phyloP scores from a whole-genome alignment of 352 stramenopile genomes.

The Phytophthora melonis region DNA sequence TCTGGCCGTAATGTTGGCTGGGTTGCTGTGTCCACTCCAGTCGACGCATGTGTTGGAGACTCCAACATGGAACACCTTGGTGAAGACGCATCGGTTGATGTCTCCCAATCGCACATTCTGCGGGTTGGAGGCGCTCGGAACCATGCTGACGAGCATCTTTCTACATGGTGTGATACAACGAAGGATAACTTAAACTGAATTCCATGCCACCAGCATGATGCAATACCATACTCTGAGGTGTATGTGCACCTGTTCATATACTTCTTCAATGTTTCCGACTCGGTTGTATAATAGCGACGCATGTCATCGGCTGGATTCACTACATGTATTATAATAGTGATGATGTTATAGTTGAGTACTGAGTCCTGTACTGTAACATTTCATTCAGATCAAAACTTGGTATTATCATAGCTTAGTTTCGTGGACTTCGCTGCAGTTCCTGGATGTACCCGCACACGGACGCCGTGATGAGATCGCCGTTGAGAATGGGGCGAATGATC shows the following conservation, averaged over 20 bases:
- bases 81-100: constrained; percentile 13
- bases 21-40: not conserved
- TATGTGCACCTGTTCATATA: not conserved
- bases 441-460: constrained; percentile 33
- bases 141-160: too few relatives aligned
- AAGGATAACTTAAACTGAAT: not conserved
- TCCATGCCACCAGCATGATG: not conserved
- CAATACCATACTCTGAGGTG: not conserved
- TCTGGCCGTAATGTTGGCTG: not conserved
- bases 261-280: not conserved
- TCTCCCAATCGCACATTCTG: not conserved
- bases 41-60: not conserved
- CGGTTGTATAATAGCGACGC: too few relatives aligned
- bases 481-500: constrained; percentile 38
- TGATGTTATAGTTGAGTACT: not conserved
- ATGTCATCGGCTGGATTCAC: too few relatives aligned
- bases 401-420: not conserved
- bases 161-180: too few relatives aligned
- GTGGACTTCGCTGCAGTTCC: constrained; percentile 6
- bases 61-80: not conserved
- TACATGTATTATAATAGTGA: too few relatives aligned
- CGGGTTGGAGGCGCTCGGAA: not conserved
- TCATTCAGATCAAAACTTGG: too few relatives aligned
- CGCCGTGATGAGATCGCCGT: constrained; percentile 39
- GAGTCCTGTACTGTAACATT: too few relatives aligned